A percentile compares a stretch with the other conserved stretches of the same genome.
These are phyloP conservation scores for Aaosphaeria arxii DNA, from an alignment of 2,329 filamentous ascomycete species.

Conservation along the genomic window DNA sequence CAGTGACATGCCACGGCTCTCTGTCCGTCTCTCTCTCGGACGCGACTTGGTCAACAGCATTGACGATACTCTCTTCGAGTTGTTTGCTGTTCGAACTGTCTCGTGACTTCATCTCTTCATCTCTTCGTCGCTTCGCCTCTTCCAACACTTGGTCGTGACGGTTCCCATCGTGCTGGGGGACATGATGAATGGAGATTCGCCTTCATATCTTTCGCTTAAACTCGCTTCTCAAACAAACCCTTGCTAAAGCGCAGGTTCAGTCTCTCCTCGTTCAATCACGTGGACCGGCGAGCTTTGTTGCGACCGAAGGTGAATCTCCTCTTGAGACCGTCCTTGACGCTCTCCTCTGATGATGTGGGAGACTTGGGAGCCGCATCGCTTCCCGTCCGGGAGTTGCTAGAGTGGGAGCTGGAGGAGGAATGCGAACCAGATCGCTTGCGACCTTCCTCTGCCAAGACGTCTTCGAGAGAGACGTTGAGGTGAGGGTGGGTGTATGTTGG, in stretches of 20 bases:
- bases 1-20: too few relatives aligned
- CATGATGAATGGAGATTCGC: neutral
- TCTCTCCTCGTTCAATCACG: conserved; percentile 1
- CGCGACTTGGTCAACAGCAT: too few relatives aligned
- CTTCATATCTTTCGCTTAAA: neutral
- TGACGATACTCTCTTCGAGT: too few relatives aligned
- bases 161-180: conserved; percentile 1
- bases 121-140: conserved; percentile 9
- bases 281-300: conserved; percentile 27
- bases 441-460: conserved; percentile 37
- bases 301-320: conserved; percentile 29
- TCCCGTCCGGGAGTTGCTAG: conserved; percentile 13
- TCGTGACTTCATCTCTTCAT: neutral
- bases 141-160: conserved; percentile 30
- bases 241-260: neutral
- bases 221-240: conserved; percentile 6
- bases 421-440: conserved; percentile 33
- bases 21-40: too few relatives aligned
- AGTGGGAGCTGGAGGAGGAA: conserved; percentile 26
- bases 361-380: conserved; percentile 21
- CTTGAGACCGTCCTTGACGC: conserved; percentile 20
- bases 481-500: conserved; percentile 34
- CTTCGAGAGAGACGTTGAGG: conserved; percentile 39
- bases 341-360: conserved; percentile 17
- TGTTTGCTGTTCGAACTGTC: too few relatives aligned